These are phyloP conservation scores for Rhodamnia argentea DNA, from an alignment of 345 rosid species.

Conservation along the genomic window DNA sequence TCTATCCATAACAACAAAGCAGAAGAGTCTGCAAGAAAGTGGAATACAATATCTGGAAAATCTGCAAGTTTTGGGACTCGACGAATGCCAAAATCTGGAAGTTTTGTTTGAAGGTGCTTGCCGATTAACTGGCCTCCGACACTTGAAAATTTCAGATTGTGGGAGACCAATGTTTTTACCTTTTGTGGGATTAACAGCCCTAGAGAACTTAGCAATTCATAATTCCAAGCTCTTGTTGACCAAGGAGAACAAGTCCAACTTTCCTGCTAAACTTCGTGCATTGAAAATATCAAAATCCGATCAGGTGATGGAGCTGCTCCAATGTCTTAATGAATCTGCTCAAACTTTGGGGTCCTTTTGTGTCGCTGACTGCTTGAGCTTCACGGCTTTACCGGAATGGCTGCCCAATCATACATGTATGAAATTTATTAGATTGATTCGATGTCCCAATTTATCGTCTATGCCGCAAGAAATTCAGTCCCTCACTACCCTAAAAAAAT, in stretches of 20 bases:
- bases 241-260: neutral
- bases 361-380: fast-evolving
- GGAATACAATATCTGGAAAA: neutral
- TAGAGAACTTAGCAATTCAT: fast-evolving
- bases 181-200: neutral
- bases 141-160: fast-evolving
- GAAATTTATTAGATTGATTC: neutral
- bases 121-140: fast-evolving
- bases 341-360: fast-evolving
- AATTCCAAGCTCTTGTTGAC: neutral
- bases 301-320: neutral
- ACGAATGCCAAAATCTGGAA: fast-evolving
- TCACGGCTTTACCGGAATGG: fast-evolving
- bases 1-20: fast-evolving
- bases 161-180: neutral
- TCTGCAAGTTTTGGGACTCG: fast-evolving
- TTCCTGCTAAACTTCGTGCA: fast-evolving
- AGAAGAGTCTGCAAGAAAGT: neutral
- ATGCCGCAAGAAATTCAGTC: neutral
- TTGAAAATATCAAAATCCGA: fast-evolving
- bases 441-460: neutral
- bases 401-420: neutral
- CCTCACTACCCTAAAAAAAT: neutral
- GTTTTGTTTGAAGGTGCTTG: neutral
- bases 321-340: neutral